Percentiles rank a stretch among this genome's conserved stretches.
phyloP scores from a whole-genome alignment of 768 basidiomycete species.

The Hygrocybe punicea region DNA sequence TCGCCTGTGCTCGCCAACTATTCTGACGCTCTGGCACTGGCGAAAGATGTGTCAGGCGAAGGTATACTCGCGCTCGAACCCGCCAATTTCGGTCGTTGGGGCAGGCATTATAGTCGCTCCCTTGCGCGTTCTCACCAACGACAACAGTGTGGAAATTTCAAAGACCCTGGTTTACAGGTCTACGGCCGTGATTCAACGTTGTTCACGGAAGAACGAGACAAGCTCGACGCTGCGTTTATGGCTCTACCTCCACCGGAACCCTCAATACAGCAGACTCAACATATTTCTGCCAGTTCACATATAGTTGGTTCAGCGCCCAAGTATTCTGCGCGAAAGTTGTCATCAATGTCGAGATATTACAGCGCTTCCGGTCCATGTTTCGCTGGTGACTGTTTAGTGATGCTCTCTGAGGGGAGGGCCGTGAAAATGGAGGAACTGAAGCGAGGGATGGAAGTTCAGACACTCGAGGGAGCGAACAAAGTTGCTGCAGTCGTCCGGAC shows the following conservation, averaged over 20 bases:
- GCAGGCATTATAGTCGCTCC: slow-evolving; percentile 10
- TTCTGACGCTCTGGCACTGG: slow-evolving; percentile 4
- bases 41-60: slow-evolving; percentile 7
- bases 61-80: slow-evolving; percentile 6
- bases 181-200: slow-evolving; percentile 7
- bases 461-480: not conserved
- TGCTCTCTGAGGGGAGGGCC: not conserved
- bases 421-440: slow-evolving; percentile 6
- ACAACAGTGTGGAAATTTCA: slow-evolving; percentile 14
- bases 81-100: slow-evolving; percentile 7
- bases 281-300: not conserved
- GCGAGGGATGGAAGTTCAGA: slow-evolving; percentile 6
- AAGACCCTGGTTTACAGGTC: slow-evolving; percentile 12
- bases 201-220: slow-evolving; percentile 5
- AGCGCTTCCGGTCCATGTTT: slow-evolving; percentile 3
- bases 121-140: slow-evolving; percentile 11
- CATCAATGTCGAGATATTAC: slow-evolving; percentile 4
- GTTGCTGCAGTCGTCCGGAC: slow-evolving; percentile 8
- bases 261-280: not conserved
- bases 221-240: slow-evolving; percentile 9
- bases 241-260: slow-evolving; percentile 8
- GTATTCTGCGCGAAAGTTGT: not conserved
- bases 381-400: slow-evolving; percentile 5
- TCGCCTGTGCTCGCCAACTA: slow-evolving; percentile 4
- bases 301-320: not conserved